Base-by-base conservation (phyloP, 2,329 filamentous ascomycete species). In the Helotiales sp. region DNA sequence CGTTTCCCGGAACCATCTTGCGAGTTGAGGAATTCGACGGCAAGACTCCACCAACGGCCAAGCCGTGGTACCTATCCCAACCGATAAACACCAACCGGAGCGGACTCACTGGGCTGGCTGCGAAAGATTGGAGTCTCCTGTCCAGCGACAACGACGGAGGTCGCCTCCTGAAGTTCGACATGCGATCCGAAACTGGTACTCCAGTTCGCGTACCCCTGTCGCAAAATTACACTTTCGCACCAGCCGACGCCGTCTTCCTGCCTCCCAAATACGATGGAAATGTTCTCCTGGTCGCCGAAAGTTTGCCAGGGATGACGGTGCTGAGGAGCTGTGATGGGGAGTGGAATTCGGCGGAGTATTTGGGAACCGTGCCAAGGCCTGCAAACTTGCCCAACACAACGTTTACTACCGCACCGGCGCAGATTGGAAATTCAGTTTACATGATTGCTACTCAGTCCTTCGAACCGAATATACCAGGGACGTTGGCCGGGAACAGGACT, bases 251-350 rank as follows among this genome's bases (percentile, higher is more conserved):
- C 1, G 57, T 69, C 13, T 66, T 57, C 20, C 55, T 69, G 5
- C 66, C 66, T 7, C 63, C 63, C 4, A 61, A 55, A 37, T 69
- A 69, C 45, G 3, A 55, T 24, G 66, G 66, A 11, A 69, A 47
- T 1, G 66, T 69, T 3, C 22, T 63, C 0, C 11, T 69, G 15
- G 47, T 69, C 6, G 66, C 66, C 1, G 63, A 66, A 26, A 60
- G 61, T 57, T 2, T n/a, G 4, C 13, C 15, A 3, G 66, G 66
- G 1, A 61, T 69, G 10, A 26, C 34, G 7, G 67, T 69, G 11
- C 45, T 69, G 13, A 50, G 67, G 24, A 57, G 43, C 2, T 61
- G 59, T 20, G 55, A 64, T 54, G 67, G 60, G 17, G 40, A 61
- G 17, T 69, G 67, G 67, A 34, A 66, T 24, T 22, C 34, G 15